Base-by-base conservation (phyloP, 1,284 basidiomycete genomes). In the Vanrija sp. region DNA sequence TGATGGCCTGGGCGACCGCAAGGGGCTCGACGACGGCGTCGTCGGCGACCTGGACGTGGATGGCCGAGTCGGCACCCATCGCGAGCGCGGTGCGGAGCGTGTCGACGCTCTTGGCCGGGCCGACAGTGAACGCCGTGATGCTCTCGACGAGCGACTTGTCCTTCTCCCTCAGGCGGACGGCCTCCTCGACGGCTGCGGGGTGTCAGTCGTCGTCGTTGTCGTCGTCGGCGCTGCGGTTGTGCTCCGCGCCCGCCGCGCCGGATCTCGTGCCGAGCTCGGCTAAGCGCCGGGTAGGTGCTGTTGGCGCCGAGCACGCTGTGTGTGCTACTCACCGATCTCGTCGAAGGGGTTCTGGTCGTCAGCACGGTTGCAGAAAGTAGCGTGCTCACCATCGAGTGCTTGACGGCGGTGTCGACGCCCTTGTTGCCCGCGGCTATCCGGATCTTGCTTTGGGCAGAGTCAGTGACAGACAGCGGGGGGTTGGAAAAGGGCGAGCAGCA, bases 71-170 rank as follows among this genome's bases (percentile, higher is more conserved):
- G 14, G 95, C 96, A 45, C 95, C 95, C 90, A 98, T 97, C 23
- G 96, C 95, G 38, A 98, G 86, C 0, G 93, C 95, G 0, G 94
- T 97, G 55, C 95, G 89, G 40, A 98, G 84, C 3, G 89, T 93
- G 73, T 98, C 96, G 43, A 84, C 72, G 1, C 91, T 82, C 75
- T 98, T 98, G 10, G 93, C 76, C 1, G 93, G 91, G 5, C 96
- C 96, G 60, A 97, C 91, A 14, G 93, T 90, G 44, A 98, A 83
- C 49, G 89, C 92, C 47, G 89, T 91, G 72, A 97, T 96, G 52
- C 85, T 86, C 66, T 87, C 86, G 64, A 95, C 84, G 16, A 80
- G 79, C 34, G 86, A 85, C 50, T 63, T 57, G 49, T 60, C 56
- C 63, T 84, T 84, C 76, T 97, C 92, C 43, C 92, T 88, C 46